A percentile compares a stretch with the other conserved stretches of the same genome.
These are phyloP conservation scores for Didymella pinodella DNA, from an alignment of 2,329 filamentous ascomycete genomes.

Conservation along the genomic window DNA sequence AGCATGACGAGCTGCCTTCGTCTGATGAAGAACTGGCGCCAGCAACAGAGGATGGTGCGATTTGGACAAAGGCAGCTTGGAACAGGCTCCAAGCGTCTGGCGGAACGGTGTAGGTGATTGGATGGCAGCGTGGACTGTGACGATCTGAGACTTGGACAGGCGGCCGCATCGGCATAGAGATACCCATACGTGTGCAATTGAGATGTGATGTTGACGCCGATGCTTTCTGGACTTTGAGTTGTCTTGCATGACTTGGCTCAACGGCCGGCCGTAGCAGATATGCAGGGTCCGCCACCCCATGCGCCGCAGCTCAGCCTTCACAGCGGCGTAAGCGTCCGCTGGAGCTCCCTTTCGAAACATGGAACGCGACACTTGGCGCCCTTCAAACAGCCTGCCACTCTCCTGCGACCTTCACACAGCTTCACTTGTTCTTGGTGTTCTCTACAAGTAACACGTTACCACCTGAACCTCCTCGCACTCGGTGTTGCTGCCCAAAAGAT, in stretches of 20 bases:
- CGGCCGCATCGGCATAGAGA: constrained; percentile 17
- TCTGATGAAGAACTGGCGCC: constrained; percentile 38
- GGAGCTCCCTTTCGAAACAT: constrained; percentile 36
- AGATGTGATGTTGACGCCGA: neutral
- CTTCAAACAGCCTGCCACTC: constrained; percentile 30
- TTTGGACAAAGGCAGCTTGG: constrained; percentile 40
- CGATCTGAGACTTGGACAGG: constrained; percentile 10
- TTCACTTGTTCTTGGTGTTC: neutral
- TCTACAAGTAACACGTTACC: neutral
- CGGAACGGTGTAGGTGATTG: constrained; percentile 6
- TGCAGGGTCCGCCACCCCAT: constrained; percentile 34
- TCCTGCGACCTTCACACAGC: constrained; percentile 15
- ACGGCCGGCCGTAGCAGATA: constrained; percentile 26
- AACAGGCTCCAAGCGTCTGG: constrained; percentile 27
- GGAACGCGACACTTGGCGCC: constrained; percentile 27
- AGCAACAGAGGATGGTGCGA: constrained; percentile 18
- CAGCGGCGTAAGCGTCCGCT: constrained; percentile 32
- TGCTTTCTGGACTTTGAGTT: neutral
- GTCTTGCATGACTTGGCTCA: constrained; percentile 16
- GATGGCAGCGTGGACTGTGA: neutral
- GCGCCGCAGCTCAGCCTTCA: constrained; percentile 28
- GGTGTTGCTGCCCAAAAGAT: constrained; percentile 22
- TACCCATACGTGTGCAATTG: constrained; percentile 19
- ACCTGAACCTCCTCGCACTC: neutral
- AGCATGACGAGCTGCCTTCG: constrained; percentile 49